Conservation (phyloP, 768 basidiomycete genomes). For the Mycena metata region DNA sequence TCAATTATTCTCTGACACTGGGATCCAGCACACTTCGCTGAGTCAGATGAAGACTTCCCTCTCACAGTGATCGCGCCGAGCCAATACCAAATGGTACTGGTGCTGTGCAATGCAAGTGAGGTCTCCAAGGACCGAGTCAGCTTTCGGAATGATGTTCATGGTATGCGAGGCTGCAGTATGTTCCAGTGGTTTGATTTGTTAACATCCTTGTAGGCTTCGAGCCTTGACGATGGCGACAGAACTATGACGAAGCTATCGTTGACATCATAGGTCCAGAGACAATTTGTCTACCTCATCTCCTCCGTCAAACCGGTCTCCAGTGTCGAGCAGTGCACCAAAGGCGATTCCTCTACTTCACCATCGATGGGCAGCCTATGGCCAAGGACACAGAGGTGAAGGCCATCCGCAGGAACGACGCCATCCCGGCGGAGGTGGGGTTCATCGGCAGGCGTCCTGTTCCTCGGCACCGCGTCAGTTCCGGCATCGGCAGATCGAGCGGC, state of each 20-base stretch:
- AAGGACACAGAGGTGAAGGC: slow-evolving; percentile 66
- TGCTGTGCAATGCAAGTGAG: too few species aligned
- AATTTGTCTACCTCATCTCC: slow-evolving; percentile 72
- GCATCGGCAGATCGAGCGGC: slow-evolving; percentile 58
- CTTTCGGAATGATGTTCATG: too few species aligned
- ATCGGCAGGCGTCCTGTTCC: slow-evolving; percentile 75
- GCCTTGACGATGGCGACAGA: slow-evolving; percentile 79
- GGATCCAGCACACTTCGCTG: too few species aligned
- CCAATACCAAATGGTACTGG: slow-evolving; percentile 89
- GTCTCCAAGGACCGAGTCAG: too few species aligned
- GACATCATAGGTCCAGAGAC: slow-evolving; percentile 79
- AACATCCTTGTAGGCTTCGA: slow-evolving; percentile 77
- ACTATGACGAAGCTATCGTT: slow-evolving; percentile 86
- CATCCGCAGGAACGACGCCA: slow-evolving; percentile 68
- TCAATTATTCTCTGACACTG: too few species aligned
- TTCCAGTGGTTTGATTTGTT: background rate
- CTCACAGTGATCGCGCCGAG: slow-evolving; percentile 85
- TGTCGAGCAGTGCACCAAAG: slow-evolving; percentile 69
- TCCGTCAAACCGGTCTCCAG: slow-evolving; percentile 81
- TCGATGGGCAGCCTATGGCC: slow-evolving; percentile 64
- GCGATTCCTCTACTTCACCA: slow-evolving; percentile 87
- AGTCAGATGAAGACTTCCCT: slow-evolving; percentile 94
- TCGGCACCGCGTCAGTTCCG: slow-evolving; percentile 69
- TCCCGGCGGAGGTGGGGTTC: slow-evolving; percentile 86
- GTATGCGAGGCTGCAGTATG: slow-evolving; percentile 54